phyloP scores from a whole-genome alignment of 345 rosid genomes.

The Hypericum perforatum region DNA sequence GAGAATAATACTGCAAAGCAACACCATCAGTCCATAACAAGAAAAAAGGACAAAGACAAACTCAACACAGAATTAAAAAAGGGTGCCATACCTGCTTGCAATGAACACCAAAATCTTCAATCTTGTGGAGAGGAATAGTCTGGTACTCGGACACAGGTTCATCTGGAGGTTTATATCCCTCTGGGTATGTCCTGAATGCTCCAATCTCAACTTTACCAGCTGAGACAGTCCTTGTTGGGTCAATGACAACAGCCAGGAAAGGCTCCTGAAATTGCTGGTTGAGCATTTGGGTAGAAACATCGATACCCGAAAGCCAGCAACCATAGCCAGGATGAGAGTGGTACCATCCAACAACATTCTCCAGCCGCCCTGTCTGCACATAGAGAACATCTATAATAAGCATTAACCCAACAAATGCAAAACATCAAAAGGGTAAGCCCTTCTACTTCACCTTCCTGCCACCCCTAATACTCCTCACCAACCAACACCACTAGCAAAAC shows the following conservation, averaged over 20 bases:
- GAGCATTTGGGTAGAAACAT: slow-evolving; percentile 96
- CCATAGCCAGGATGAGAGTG: slow-evolving; percentile 99
- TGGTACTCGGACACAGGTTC: slow-evolving; percentile 87
- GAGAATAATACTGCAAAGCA: slow-evolving; percentile 67
- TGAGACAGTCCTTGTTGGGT: slow-evolving; percentile 98
- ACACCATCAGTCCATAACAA: slow-evolving; percentile 6
- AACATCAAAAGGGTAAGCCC: not conserved
- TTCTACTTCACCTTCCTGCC: not conserved
- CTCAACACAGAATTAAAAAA: not conserved
- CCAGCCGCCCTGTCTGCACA: slow-evolving; percentile 81
- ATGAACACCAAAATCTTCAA: slow-evolving; percentile 87
- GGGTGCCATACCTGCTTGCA: slow-evolving; percentile 98
- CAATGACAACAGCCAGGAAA: slow-evolving; percentile 92
- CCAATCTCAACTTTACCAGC: slow-evolving; percentile 99
- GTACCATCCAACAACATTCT: slow-evolving; percentile 92
- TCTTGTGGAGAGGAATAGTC: slow-evolving; percentile 89
- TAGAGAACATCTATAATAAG: slow-evolving; percentile 1
- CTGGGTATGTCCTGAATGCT: slow-evolving; percentile 95
- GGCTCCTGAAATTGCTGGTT: slow-evolving; percentile 98
- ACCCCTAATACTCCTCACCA: too few relatives aligned
- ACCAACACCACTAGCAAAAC: too few relatives aligned
- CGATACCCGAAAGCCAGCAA: slow-evolving; percentile 99
- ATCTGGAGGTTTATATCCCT: slow-evolving; percentile 75
- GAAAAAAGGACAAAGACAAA: not conserved
- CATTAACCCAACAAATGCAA: not conserved